Conservation (phyloP, 1,284 basidiomycete genomes). For the Porogramme epimiltina region DNA sequence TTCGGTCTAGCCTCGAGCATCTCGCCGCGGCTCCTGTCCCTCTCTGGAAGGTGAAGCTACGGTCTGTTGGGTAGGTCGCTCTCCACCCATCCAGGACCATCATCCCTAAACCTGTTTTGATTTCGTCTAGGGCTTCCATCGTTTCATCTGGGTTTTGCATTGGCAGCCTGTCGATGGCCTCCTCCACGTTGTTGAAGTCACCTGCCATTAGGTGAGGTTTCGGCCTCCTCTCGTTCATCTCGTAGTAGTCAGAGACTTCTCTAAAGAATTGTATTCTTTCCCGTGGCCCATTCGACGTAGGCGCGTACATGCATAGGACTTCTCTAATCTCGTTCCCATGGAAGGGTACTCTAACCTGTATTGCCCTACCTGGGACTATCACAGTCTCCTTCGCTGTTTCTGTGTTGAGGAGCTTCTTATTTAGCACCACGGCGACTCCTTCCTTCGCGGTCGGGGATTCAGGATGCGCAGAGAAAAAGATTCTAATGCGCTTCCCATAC, state of each 20-base stretch:
- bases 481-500: too few species aligned
- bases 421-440: too few species aligned
- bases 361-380: too few species aligned
- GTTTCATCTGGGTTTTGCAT: not conserved
- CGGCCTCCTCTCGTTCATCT: slow-evolving; percentile 4
- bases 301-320: too few species aligned
- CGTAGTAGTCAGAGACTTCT: slow-evolving; percentile 14
- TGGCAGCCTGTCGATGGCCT: slow-evolving; percentile 37
- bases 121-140: not conserved
- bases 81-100: slow-evolving; percentile 40
- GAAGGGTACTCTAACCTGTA: too few species aligned
- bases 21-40: slow-evolving; percentile 1
- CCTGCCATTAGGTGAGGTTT: slow-evolving; percentile 38
- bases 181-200: slow-evolving; percentile 46
- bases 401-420: too few species aligned
- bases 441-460: too few species aligned
- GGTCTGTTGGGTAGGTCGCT: slow-evolving; percentile 24
- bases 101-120: slow-evolving; percentile 6
- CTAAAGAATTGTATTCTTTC: slow-evolving; percentile 36
- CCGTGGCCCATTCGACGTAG: slow-evolving; percentile 25
- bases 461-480: too few species aligned
- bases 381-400: too few species aligned
- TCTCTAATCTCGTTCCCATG: too few species aligned
- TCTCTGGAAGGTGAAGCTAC: slow-evolving; percentile 29
- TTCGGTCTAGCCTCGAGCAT: slow-evolving; percentile 38